A percentile compares a stretch with the other conserved stretches of the same genome.
phyloP scores from a whole-genome alignment of 1,284 basidiomycete genomes.

The Fomes fomentarius region DNA sequence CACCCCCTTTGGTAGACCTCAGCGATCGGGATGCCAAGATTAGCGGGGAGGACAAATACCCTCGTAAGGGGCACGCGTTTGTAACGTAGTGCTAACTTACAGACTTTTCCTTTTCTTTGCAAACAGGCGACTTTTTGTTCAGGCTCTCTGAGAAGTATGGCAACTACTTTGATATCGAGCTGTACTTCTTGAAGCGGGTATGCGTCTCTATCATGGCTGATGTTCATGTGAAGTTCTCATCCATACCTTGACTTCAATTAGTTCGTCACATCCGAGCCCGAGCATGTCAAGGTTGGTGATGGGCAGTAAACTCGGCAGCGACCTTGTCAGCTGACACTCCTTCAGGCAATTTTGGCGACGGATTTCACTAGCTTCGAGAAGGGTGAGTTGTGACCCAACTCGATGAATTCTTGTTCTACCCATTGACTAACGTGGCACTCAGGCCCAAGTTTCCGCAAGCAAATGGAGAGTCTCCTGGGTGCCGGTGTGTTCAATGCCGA shows the following conservation, averaged over 20 bases:
- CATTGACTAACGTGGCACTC: neutral
- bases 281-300: conserved; percentile 31
- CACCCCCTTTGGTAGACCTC: neutral
- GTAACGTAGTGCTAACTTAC: no score
- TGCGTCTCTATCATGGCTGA: neutral
- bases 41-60: neutral
- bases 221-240: no score
- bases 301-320: no score
- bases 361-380: conserved; percentile 36
- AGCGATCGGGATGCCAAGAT: neutral
- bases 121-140: conserved; percentile 26
- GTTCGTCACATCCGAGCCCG: conserved; percentile 35
- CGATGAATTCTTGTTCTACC: no score
- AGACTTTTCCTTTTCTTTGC: neutral
- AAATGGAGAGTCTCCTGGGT: conserved; percentile 35
- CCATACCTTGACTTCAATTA: no score
- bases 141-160: conserved; percentile 24
- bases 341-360: conserved; percentile 35
- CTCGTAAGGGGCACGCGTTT: no score
- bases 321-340: no score
- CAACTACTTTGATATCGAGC: conserved; percentile 18
- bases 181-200: conserved; percentile 26
- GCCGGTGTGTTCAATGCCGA: conserved; percentile 44
- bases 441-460: conserved; percentile 22
- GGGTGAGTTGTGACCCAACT: conserved; percentile 20